A percentile compares a stretch with the other conserved stretches of the same genome.
Conservation (phyloP, 768 basidiomycete genomes). For the Boletus subparvulus region DNA sequence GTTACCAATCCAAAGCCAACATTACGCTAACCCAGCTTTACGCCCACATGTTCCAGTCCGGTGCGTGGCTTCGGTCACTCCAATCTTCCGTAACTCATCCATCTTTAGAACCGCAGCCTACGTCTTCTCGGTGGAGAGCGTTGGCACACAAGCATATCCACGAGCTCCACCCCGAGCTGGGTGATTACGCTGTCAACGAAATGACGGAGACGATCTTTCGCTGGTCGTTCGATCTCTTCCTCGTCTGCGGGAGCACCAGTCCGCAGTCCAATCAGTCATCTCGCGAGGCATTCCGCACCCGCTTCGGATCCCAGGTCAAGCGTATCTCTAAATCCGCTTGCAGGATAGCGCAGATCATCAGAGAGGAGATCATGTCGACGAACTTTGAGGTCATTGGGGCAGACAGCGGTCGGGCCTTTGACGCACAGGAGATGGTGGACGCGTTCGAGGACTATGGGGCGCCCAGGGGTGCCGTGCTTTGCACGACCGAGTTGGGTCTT, state of each 20-base stretch:
- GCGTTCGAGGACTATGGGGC: slow-evolving; percentile 60
- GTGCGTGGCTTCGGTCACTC: slow-evolving; percentile 34
- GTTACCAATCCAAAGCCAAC: slow-evolving; percentile 70
- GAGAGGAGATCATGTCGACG: slow-evolving; percentile 77
- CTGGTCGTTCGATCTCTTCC: slow-evolving; percentile 67
- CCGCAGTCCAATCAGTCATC: slow-evolving; percentile 40
- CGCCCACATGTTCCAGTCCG: slow-evolving; percentile 52
- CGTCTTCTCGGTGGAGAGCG: slow-evolving; percentile 74
- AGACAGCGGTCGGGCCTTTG: slow-evolving; percentile 52
- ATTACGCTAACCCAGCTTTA: slow-evolving; percentile 62
- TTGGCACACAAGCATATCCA: slow-evolving; percentile 71
- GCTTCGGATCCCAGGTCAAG: slow-evolving; percentile 60
- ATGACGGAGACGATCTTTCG: slow-evolving; percentile 72
- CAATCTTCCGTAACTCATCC: slow-evolving; percentile 14
- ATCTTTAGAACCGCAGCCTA: slow-evolving; percentile 67
- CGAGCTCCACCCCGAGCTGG: slow-evolving; percentile 61
- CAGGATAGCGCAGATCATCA: slow-evolving; percentile 59
- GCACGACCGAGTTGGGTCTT: slow-evolving; percentile 71
- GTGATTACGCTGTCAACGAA: slow-evolving; percentile 66
- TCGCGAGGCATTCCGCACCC: slow-evolving; percentile 42
- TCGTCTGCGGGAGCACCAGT: slow-evolving; percentile 58
- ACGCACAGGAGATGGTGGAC: slow-evolving; percentile 54
- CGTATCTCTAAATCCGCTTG: slow-evolving; percentile 65
- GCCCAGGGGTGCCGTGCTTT: slow-evolving; percentile 54
- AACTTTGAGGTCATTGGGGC: slow-evolving; percentile 69